phyloP scores from a whole-genome alignment of 208 protist species.

The Polymyxa betae region DNA sequence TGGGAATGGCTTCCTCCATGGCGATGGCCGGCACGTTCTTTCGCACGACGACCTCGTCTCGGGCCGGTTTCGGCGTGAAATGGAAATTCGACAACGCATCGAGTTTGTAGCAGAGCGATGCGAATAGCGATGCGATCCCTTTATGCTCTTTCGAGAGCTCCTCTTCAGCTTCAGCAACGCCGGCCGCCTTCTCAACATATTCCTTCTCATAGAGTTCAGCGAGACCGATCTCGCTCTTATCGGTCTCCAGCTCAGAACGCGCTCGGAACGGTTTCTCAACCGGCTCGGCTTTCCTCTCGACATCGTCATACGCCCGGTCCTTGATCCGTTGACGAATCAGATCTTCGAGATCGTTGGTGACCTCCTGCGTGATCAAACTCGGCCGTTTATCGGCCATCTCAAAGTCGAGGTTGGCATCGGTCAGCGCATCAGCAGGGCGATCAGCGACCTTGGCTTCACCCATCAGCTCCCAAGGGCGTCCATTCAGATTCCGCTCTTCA shows the following conservation, averaged over 20 bases:
- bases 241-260: not conserved
- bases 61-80: constrained; percentile 64
- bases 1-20: constrained; percentile 68
- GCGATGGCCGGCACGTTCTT: constrained; percentile 63
- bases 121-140: constrained; percentile 58
- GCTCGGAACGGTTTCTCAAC: not conserved
- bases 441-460: not conserved
- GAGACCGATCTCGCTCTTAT: constrained; percentile 51
- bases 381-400: constrained; percentile 57
- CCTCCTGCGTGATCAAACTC: constrained; percentile 47
- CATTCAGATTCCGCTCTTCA: not conserved
- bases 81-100: constrained; percentile 72
- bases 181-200: constrained; percentile 59
- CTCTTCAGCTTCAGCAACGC: not conserved
- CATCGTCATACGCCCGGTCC: constrained; percentile 35
- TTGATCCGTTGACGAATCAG: constrained; percentile 41
- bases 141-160: constrained; percentile 11
- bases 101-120: constrained; percentile 64
- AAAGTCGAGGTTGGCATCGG: constrained; percentile 52
- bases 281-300: not conserved
- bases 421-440: not conserved
- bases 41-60: constrained; percentile 57
- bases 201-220: constrained; percentile 61
- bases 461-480: constrained; percentile 35
- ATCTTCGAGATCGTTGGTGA: constrained; percentile 54